Conservation (phyloP, 192 early-diverging fungal species). For the Paraglomus occultum region DNA sequence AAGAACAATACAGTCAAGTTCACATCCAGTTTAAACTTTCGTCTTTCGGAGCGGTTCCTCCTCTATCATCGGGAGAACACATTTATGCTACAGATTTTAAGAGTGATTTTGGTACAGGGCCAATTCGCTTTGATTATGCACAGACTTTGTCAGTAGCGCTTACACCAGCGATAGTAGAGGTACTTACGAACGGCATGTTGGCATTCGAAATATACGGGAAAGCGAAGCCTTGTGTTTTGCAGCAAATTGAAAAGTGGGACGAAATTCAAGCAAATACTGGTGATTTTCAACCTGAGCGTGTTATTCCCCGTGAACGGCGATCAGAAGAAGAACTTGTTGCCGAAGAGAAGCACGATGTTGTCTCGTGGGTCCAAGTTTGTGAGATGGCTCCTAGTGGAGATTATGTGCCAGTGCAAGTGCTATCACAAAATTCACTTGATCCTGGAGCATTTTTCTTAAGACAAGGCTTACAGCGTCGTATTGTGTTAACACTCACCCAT, state of each 20-base stretch:
- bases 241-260: constrained; percentile 53
- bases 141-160: constrained; percentile 47
- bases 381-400: constrained; percentile 63
- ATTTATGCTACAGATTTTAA: constrained; percentile 60
- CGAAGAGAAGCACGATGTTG: constrained; percentile 65
- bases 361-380: constrained; percentile 62
- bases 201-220: constrained; percentile 55
- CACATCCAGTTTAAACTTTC: constrained; percentile 71
- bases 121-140: constrained; percentile 52
- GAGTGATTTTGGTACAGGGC: constrained; percentile 49
- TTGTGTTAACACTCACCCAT: constrained; percentile 63
- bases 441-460: constrained; percentile 59
- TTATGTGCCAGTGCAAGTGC: constrained; percentile 58
- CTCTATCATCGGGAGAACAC: constrained; percentile 44
- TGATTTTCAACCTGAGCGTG: constrained; percentile 28
- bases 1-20: constrained; percentile 62
- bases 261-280: constrained; percentile 41
- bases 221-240: constrained; percentile 37
- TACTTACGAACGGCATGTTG: constrained; percentile 38
- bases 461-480: constrained; percentile 74
- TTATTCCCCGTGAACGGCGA: constrained; percentile 36
- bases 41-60: constrained; percentile 52
- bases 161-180: constrained; percentile 41
- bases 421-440: constrained; percentile 43
- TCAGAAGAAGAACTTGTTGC: constrained; percentile 61